These are phyloP conservation scores for Tillandsia fasciculata DNA, from an alignment of 176 grass and related monocot species.

Conservation along the genomic window DNA sequence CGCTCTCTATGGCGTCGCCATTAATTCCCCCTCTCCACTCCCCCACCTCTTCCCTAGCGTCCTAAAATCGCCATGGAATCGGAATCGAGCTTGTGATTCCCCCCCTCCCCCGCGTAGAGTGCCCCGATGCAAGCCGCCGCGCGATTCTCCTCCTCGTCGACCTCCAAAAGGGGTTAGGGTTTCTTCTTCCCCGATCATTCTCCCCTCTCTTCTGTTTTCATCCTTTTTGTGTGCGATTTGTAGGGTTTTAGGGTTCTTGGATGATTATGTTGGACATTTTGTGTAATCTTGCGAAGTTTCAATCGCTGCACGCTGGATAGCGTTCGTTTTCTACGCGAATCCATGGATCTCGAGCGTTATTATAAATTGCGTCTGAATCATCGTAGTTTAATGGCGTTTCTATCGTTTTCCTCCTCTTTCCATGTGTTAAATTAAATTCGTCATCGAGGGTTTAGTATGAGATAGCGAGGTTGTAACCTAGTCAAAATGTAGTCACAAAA, in stretches of 20 bases:
- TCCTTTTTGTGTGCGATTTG: neutral
- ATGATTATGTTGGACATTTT: no score
- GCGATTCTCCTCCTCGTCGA: constrained; percentile 33
- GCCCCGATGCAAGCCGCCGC: constrained; percentile 46
- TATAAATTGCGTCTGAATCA: no score
- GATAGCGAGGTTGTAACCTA: no score
- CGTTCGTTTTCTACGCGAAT: no score
- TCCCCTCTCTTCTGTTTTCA: neutral
- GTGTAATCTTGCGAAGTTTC: no score
- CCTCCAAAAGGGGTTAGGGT: constrained; percentile 42
- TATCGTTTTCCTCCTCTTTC: no score
- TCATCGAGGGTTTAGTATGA: no score
- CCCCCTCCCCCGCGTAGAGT: neutral
- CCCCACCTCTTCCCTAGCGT: neutral
- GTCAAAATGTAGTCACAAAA: no score
- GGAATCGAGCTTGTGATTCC: neutral
- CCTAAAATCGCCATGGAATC: neutral
- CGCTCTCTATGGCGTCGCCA: neutral
- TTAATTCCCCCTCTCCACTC: neutral
- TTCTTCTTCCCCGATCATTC: neutral
- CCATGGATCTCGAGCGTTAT: no score
- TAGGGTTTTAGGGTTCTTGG: neutral
- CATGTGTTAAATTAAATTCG: no score
- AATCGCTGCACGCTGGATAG: no score
- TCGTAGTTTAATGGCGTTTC: no score